These are phyloP conservation scores for Teratosphaeria zuluensis DNA, from an alignment of 2,329 filamentous ascomycete genomes.

Conservation along the genomic window DNA sequence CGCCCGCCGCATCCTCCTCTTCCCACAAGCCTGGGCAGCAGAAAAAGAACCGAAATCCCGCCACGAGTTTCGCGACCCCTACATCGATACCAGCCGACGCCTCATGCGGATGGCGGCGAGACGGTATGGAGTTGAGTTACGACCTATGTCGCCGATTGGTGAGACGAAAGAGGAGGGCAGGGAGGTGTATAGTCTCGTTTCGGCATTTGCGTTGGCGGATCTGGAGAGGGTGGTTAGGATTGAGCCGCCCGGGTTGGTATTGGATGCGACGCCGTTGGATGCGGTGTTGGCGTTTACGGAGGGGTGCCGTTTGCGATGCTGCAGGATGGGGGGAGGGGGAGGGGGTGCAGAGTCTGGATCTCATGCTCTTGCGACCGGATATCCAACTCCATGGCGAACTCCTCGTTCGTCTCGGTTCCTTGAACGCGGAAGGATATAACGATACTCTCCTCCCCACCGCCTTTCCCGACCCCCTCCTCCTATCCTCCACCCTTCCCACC, in stretches of 20 bases:
- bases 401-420: slow-evolving; percentile 19
- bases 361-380: slow-evolving; percentile 23
- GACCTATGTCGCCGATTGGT: slow-evolving; percentile 33
- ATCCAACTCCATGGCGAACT: not conserved
- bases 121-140: slow-evolving; percentile 35
- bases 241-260: slow-evolving; percentile 35
- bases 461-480: slow-evolving; percentile 18
- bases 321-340: slow-evolving; percentile 17
- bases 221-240: slow-evolving; percentile 38
- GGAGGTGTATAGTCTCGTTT: slow-evolving; percentile 34
- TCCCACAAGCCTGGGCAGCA: slow-evolving; percentile 31
- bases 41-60: slow-evolving; percentile 26
- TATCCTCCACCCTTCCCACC: slow-evolving; percentile 11
- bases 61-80: slow-evolving; percentile 28
- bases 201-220: slow-evolving; percentile 34
- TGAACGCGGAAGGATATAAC: not conserved
- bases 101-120: slow-evolving; percentile 37
- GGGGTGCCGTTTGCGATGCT: slow-evolving; percentile 21
- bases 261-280: slow-evolving; percentile 39
- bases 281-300: slow-evolving; percentile 25
- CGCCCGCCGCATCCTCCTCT: slow-evolving; percentile 35
- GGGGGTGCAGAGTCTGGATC: slow-evolving; percentile 23
- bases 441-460: not conserved
- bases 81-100: slow-evolving; percentile 34
- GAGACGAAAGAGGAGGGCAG: slow-evolving; percentile 26